These are phyloP conservation scores for Berkeleyomyces basicola DNA, from an alignment of 2,329 filamentous ascomycete species.

Conservation along the genomic window DNA sequence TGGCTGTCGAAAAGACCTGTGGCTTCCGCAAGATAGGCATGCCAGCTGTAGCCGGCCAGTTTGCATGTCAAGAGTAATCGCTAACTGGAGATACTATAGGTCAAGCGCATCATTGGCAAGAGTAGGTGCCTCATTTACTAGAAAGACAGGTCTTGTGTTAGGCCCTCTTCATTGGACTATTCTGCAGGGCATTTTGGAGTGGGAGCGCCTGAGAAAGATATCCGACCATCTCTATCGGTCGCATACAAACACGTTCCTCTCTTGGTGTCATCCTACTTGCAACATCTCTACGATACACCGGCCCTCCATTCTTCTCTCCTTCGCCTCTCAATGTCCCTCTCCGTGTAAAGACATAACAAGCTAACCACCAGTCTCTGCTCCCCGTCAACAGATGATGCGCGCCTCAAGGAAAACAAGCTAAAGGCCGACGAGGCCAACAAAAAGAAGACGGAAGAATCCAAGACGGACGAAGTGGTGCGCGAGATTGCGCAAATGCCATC, in stretches of 20 bases:
- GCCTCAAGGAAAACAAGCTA: slow-evolving; percentile 65
- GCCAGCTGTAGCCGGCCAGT: background rate
- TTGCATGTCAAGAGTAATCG: background rate
- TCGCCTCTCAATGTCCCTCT: background rate
- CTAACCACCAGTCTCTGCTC: background rate
- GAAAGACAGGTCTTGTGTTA: too few species aligned
- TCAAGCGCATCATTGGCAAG: slow-evolving; percentile 71
- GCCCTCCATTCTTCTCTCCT: background rate
- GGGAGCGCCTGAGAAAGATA: too few species aligned
- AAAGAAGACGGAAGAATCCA: slow-evolving; percentile 39
- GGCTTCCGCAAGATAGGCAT: background rate
- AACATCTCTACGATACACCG: background rate
- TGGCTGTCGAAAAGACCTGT: background rate
- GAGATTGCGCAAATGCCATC: slow-evolving; percentile 70
- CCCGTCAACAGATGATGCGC: slow-evolving; percentile 39
- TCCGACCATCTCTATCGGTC: too few species aligned
- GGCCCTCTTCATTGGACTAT: background rate
- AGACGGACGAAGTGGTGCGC: slow-evolving; percentile 46
- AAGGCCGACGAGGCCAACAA: slow-evolving; percentile 43
- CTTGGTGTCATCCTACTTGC: background rate
- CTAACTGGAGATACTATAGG: slow-evolving; percentile 23
- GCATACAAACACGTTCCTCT: too few species aligned
- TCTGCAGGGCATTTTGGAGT: too few species aligned
- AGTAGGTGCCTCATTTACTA: slow-evolving; percentile 17
- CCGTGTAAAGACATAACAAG: background rate